Base-by-base conservation (phyloP, 257 asterid species). In the Jacaranda mimosifolia region DNA sequence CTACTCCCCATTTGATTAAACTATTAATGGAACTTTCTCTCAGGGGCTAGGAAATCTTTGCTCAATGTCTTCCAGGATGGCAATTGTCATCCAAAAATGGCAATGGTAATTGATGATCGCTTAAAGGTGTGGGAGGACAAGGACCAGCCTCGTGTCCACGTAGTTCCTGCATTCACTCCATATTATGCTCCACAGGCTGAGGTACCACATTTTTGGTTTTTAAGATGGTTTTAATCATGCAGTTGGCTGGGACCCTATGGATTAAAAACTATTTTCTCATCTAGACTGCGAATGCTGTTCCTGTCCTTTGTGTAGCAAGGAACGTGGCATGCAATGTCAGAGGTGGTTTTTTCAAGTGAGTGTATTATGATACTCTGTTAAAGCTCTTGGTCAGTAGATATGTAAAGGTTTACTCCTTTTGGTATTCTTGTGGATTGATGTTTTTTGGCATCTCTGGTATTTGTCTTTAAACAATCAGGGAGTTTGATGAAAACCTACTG, bases 161-260 rank as follows among this genome's bases (percentile, higher is more conserved):
- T 91, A 21, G 99, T 96, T 70, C 98, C 99, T 83, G 84, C 99
- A 63, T 96, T 96, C 87, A 87, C 94, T 82, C 99, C 99, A 64
- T 96, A 96, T 86, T 91, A 86, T 90, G 97, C 99, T 72, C 99
- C 99, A 18, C 99, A 90, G 80, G 99, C 99, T 39, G 99, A 96
- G 99, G 99, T 96, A 84, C 75, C 70, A 15, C 58, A n/a, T 19
- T 68, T 74, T 72, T 46, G 63, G 59, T 58, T 75, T 17, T 38
- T 32, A 55, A 49, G 75, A 79, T 62, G 26, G 57, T 81, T 76
- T 60, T 78, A 7, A 69, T 40, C 56, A 46, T 76, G 70, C 32
- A 17, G 48, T 10, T 43, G 40, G 45, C 82, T 68, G 46, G 56
- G 8, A 45, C 60, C 3, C 6, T 68, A 64, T 38, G 73, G 63